Percentiles rank a stretch among this genome's conserved stretches.
Evolutionary conservation across 2,329 filamentous ascomycete genomes (phyloP).

Genomic region (Fusarium longipes): DNA sequence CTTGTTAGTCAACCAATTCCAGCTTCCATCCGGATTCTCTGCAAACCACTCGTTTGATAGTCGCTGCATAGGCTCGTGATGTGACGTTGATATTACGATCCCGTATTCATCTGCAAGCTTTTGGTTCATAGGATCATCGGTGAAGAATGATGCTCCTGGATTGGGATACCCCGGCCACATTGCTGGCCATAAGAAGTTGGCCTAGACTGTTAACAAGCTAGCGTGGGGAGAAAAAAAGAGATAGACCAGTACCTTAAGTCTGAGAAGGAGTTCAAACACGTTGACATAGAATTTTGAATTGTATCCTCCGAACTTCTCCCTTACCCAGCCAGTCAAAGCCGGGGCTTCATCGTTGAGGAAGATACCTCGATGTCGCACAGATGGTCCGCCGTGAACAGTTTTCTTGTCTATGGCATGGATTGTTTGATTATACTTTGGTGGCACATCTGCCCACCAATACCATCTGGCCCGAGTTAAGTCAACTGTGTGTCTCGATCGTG

Average conservation of each 20-base stretch:
- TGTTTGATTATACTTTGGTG: slow-evolving; percentile 1
- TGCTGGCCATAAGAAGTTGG: slow-evolving; percentile 76
- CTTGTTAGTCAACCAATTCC: slow-evolving; percentile 34
- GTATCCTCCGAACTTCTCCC: slow-evolving; percentile 61
- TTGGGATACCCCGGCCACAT: slow-evolving; percentile 67
- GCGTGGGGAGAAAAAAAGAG: fast-evolving
- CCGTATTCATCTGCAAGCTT: slow-evolving; percentile 62
- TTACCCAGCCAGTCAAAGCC: slow-evolving; percentile 65
- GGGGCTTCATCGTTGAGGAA: slow-evolving; percentile 68
- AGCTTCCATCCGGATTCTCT: slow-evolving; percentile 18
- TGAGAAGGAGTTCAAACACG: slow-evolving; percentile 67
- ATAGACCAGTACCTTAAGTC: slow-evolving; percentile 16
- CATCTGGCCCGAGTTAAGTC: background rate
- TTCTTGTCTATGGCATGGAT: slow-evolving; percentile 9
- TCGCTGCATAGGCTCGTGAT: slow-evolving; percentile 36
- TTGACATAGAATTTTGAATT: slow-evolving; percentile 68
- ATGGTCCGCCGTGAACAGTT: slow-evolving; percentile 59
- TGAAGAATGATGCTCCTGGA: slow-evolving; percentile 67
- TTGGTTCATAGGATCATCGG: slow-evolving; percentile 69
- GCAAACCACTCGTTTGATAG: slow-evolving; percentile 35
- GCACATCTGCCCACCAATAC: slow-evolving; percentile 43
- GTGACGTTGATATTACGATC: slow-evolving; percentile 27
- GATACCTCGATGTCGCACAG: slow-evolving; percentile 69
- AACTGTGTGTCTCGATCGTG: fast-evolving
- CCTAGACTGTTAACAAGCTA: slow-evolving; percentile 22